A percentile compares a stretch with the other conserved stretches of the same genome.
phyloP scores from a whole-genome alignment of 2,329 filamentous ascomycete species.

The Cytospora leucostoma region DNA sequence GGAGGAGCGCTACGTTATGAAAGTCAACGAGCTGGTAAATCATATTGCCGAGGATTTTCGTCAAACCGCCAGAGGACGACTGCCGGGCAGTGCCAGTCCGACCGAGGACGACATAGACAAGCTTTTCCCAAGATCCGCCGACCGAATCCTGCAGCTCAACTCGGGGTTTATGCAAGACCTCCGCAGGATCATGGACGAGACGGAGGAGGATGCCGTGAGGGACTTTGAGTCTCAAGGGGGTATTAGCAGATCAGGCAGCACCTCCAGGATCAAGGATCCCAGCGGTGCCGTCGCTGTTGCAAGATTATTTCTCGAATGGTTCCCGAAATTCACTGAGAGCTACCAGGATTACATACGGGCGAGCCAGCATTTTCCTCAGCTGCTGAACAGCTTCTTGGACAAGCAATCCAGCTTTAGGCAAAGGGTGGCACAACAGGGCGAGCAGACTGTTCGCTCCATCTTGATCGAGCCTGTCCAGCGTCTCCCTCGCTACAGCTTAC shows the following conservation, averaged over 20 bases:
- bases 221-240: constrained; percentile 68
- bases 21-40: constrained; percentile 80
- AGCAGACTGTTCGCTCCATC: constrained; percentile 86
- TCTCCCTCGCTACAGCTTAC: constrained; percentile 88
- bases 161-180: constrained; percentile 77
- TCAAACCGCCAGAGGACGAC: constrained; percentile 62
- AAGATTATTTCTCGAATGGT: constrained; percentile 83
- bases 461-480: constrained; percentile 96
- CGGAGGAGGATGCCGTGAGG: constrained; percentile 74
- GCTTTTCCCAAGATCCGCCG: constrained; percentile 79
- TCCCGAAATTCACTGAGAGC: constrained; percentile 86
- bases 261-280: constrained; percentile 62
- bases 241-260: constrained; percentile 43
- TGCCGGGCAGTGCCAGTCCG: constrained; percentile 66
- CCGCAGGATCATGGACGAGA: constrained; percentile 75
- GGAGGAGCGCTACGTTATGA: constrained; percentile 89
- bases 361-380: constrained; percentile 81
- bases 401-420: constrained; percentile 81
- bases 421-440: constrained; percentile 78
- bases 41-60: constrained; percentile 80
- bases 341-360: constrained; percentile 93
- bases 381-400: constrained; percentile 77
- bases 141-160: constrained; percentile 80
- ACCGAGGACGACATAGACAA: constrained; percentile 70
- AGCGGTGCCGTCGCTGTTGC: constrained; percentile 79